These are phyloP conservation scores for Pythium volutum DNA, from an alignment of 352 stramenopile genomes.

Conservation along the genomic window DNA sequence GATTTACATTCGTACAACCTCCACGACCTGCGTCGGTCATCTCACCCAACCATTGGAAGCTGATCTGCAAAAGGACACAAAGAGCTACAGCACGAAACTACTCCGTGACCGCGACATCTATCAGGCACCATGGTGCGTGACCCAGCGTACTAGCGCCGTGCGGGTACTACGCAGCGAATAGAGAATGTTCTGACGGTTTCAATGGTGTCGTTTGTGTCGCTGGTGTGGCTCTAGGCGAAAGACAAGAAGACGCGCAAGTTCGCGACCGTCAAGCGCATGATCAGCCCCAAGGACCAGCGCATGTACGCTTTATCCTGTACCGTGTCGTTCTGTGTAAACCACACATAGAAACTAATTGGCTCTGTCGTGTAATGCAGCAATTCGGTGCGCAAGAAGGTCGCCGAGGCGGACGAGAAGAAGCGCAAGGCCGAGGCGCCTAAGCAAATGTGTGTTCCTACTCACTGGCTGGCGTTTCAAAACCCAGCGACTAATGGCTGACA, in stretches of 20 bases:
- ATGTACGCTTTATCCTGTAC: slow-evolving; percentile 67
- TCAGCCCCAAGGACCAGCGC: slow-evolving; percentile 96
- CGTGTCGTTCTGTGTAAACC: neutral
- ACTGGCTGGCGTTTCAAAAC: neutral
- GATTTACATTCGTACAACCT: slow-evolving; percentile 25
- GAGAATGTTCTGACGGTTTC: neutral
- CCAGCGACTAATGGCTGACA: neutral
- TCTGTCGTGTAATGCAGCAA: slow-evolving; percentile 41
- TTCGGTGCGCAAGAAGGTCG: slow-evolving; percentile 68
- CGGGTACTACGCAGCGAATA: neutral
- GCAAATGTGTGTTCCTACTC: slow-evolving; percentile 81
- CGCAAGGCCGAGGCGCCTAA: slow-evolving; percentile 89
- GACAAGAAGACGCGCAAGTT: slow-evolving; percentile 99
- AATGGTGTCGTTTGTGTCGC: neutral
- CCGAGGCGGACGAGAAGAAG: slow-evolving; percentile 84
- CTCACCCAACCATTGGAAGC: slow-evolving; percentile 25
- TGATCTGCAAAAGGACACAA: slow-evolving; percentile 20
- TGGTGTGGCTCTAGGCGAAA: slow-evolving; percentile 74
- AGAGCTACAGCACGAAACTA: neutral
- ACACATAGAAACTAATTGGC: neutral
- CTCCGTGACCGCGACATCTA: no score
- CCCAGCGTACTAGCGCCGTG: neutral
- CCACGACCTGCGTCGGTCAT: neutral
- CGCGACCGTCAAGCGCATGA: slow-evolving; percentile 97
- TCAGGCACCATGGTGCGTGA: slow-evolving; percentile 20